Evolutionary conservation across 345 rosid genomes (phyloP).

Genomic region (Citrus glauca): DNA sequence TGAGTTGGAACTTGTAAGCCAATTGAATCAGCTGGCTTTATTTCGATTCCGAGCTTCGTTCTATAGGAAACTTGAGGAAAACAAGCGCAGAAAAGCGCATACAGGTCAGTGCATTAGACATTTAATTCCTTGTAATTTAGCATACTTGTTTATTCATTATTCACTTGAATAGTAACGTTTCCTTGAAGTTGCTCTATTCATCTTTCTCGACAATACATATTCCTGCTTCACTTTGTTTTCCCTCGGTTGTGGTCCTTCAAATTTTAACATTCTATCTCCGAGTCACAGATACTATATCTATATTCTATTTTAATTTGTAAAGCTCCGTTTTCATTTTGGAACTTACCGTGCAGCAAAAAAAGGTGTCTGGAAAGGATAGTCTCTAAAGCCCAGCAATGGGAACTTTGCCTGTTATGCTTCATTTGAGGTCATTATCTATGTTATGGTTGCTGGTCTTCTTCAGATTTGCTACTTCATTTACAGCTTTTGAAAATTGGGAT

Average conservation of each 20-base stretch:
- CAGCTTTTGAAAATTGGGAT: not conserved
- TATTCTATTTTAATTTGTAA: not conserved
- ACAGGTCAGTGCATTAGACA: not conserved
- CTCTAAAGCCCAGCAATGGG: not conserved
- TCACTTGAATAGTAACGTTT: not conserved
- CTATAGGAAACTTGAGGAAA: not conserved
- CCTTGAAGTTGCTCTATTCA: not conserved
- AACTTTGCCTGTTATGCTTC: not conserved
- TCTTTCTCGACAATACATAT: not conserved
- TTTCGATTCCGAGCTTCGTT: not conserved
- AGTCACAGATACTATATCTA: not conserved
- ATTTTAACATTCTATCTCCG: not conserved
- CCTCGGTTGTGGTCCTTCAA: not conserved
- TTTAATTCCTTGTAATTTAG: not conserved
- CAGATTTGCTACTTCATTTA: not conserved
- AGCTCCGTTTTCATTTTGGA: not conserved
- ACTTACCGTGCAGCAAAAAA: not conserved
- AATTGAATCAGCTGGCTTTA: not conserved
- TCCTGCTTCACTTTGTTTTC: not conserved
- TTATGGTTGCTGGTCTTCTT: not conserved
- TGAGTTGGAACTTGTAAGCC: not conserved
- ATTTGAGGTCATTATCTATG: not conserved
- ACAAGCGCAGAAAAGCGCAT: not conserved
- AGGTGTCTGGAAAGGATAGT: not conserved
- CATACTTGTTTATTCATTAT: not conserved